Base-by-base conservation (phyloP, 2,329 filamentous ascomycete species). In the Plenodomus biglobosus region DNA sequence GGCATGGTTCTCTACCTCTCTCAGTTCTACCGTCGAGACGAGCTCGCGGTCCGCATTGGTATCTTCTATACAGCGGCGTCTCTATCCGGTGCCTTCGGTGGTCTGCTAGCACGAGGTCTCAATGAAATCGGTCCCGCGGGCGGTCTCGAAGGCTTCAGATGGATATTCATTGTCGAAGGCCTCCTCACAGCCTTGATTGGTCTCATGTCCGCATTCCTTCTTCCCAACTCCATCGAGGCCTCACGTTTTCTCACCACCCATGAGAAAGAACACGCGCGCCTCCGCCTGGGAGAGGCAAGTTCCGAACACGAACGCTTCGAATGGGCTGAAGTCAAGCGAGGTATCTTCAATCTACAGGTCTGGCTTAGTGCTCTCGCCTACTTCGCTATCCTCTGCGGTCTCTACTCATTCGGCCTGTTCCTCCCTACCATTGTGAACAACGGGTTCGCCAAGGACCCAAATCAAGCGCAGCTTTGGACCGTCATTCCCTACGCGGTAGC, bases 1-100 rank as follows among this genome's bases (percentile, higher is more conserved):
- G 85, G 85, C 39, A 87, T 88, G 72, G 80, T 82, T 53, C 71
- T 88, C 1, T 88, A 88, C 59, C 75, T 88, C 11, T 85, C 83
- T 0, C 75, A 77, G 6, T 79, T 87, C 53, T 85, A 87, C 58
- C 80, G 76, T 16, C 75, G 83, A 17, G 74, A 77, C 1, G 83
- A 86, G 54, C 73, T 86, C 52, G 82, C 83, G 0, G 66, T 86
- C 32, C 76, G 85, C 3, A 85, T 88, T 41, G 85, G 84, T 22
- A 72, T 87, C 5, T 87, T 88, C 60, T 88, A 86, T 63, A 86
- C 83, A 0, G 83, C 84, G 1, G 83, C 84, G 0, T 85, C 83
- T 1, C 69, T 87, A 4, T 85, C 82, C 0, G 83, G 84, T 2
- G 83, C 83, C 1, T 86, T 86, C 61, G 83, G 83, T 21, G 84